Base-by-base conservation (phyloP, 129 eudicot genomes). In the Glebionis coronaria region DNA sequence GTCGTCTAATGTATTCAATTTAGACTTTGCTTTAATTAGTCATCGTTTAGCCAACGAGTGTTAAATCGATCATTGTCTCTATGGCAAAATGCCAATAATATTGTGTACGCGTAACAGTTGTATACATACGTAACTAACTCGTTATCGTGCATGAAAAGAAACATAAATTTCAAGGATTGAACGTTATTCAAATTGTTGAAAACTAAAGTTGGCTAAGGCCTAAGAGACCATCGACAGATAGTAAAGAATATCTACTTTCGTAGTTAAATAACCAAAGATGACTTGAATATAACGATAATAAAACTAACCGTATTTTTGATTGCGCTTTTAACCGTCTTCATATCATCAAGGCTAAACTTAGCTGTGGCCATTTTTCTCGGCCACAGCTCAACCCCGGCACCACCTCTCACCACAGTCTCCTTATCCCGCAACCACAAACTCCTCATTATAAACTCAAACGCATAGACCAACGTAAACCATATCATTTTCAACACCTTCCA, bases 341-440 rank as follows among this genome's bases (percentile, higher is more conserved):
- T 80, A 31, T 92, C 98, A 2, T 84, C 89, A 14, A 88, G 73
- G n/a, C 61, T 52, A 69, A 92, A 88, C 77, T 58, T 86, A 3
- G 90, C 87, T 3, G 96, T 85, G 3, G 62, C 98, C 76, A 92
- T 16, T 27, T 72, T 80, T 86, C 97, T 71, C 28, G 95, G 97
- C 95, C 97, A 87, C 23, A 87, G 79, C 90, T 92, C 98, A 77
- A 92, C 96, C 42, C 98, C 96, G 15, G 76, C 83, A 27, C 95
- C 96, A 35, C 98, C 96, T 61, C 85, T 80, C 54, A 92, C 53
- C 63, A 46, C 83, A 47, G 82, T 92, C 55, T 51, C 71, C 72
- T 70, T 59, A 63, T 92, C 98, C 56, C 73, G 84, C 57, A 76
- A 59, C 89, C 90, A 87, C 76, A 86, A 42, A 16, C 65, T 50